Conservation (phyloP, 2,329 filamentous ascomycete species). For the Bipolaris zeicola region DNA sequence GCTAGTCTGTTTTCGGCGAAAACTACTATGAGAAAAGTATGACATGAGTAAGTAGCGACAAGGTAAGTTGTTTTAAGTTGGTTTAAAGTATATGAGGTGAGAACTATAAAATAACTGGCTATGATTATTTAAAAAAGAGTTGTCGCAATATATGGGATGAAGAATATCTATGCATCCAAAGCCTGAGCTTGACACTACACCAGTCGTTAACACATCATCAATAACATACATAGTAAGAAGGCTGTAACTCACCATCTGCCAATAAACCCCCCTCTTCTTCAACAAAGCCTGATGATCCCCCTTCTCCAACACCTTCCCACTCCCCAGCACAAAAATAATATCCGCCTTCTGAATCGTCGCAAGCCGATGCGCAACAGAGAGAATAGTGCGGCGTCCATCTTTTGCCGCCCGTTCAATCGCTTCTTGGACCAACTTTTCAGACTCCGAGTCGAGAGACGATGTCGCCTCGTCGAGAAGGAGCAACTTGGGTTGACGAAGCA, state of each 20-base stretch:
- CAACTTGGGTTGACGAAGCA: constrained; percentile 40
- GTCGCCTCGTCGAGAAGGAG: constrained; percentile 48
- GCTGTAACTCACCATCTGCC: constrained; percentile 39
- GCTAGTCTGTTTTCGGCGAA: background rate
- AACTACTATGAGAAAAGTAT: background rate
- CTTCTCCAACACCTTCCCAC: constrained; percentile 41
- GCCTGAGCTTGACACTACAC: constrained; percentile 47
- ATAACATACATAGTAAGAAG: background rate
- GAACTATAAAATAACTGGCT: no score
- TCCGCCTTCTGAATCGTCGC: constrained; percentile 48
- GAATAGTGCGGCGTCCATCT: constrained; percentile 34
- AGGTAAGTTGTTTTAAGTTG: no score
- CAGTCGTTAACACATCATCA: background rate
- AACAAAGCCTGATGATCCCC: constrained; percentile 40
- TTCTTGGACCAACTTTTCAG: constrained; percentile 43
- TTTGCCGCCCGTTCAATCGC: constrained; percentile 42
- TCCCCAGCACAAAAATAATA: constrained; percentile 45
- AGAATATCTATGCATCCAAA: constrained; percentile 35
- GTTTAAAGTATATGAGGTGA: no score
- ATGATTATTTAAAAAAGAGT: background rate
- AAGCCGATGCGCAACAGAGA: constrained; percentile 47
- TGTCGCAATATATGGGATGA: background rate
- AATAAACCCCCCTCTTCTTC: constrained; percentile 42
- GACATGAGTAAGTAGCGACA: no score
- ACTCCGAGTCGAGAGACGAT: constrained; percentile 40